Evolutionary conservation across 2,329 filamentous ascomycete genomes (phyloP), one percentile per base, ranked within the genome.

Genomic region (Rutstroemia sp.): DNA sequence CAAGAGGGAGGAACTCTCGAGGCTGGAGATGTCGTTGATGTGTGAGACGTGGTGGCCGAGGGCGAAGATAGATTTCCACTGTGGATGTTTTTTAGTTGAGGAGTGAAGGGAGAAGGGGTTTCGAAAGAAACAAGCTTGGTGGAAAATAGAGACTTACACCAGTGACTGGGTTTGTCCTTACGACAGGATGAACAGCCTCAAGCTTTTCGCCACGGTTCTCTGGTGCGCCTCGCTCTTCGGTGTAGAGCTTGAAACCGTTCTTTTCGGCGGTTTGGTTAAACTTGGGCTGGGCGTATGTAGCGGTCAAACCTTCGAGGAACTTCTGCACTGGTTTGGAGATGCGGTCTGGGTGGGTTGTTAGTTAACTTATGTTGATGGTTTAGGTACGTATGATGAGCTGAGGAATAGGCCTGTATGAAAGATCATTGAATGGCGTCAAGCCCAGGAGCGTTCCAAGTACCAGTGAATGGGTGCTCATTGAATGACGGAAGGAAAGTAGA

Each of bases 271-370:
- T 70, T n/a, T 76, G 68, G 56, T 73, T 73, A 68, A 82, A 84
- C 2, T 68, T 66, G 0, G 78, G 77, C 61, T 78, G 73, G 72
- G 53, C 73, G 59, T 75, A 77, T 0, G 78, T 81, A 4, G 76
- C 83, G 0, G 80, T 84, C 9, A 86, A 69, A 0, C 70, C 68
- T 56, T 86, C 82, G 17, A 86, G 73, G 66, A 86, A 85, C 27
- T 71, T 71, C 58, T 80, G 80, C 50, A 79, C 78, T 0, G 78
- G 72, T 2, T 72, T 70, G 2, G 79, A 83, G 57, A 88, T 74
- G 21, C 81, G 77, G 30, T 34, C 30, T 34, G 12, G 12, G 30
- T 34, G 8, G 30, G 30, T 8, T 34, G 30, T 34, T 34, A 34
- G 9, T 34, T 34, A 4, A 8, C 9, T 34, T 34, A n/a, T n/a